phyloP scores from a whole-genome alignment of 305 asterid species.

The Fraxinus sp. region DNA sequence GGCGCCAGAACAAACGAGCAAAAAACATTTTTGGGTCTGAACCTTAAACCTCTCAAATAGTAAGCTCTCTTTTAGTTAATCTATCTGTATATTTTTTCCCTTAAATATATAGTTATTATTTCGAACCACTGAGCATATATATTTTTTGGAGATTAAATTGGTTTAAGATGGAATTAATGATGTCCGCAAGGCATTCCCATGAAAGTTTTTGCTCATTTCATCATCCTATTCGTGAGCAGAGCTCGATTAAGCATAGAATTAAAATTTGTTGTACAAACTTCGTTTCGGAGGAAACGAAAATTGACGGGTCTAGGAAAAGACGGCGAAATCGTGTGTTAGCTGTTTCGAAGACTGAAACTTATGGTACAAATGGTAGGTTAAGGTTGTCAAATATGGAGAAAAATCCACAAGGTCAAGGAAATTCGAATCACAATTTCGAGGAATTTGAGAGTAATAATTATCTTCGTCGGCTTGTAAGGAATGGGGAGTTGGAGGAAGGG shows the following conservation, averaged over 20 bases:
- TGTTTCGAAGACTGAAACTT: slow-evolving; percentile 43
- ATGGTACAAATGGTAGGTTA: slow-evolving; percentile 44
- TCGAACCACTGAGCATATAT: not conserved
- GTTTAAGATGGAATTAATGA: slow-evolving; percentile 51
- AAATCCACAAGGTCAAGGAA: slow-evolving; percentile 30
- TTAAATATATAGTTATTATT: not conserved
- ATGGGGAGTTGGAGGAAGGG: slow-evolving; percentile 73
- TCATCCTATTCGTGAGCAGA: slow-evolving; percentile 23
- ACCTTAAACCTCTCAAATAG: not conserved
- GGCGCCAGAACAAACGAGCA: not conserved
- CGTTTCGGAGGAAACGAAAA: slow-evolving; percentile 31
- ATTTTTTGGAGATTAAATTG: not conserved
- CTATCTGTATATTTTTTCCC: not conserved
- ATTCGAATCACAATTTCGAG: slow-evolving; percentile 47
- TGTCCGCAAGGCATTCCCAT: slow-evolving; percentile 53
- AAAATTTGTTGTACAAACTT: slow-evolving; percentile 23
- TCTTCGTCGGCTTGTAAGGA: slow-evolving; percentile 65
- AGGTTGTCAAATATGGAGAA: slow-evolving; percentile 37
- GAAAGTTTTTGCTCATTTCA: slow-evolving; percentile 47
- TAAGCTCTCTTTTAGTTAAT: not conserved
- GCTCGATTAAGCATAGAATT: slow-evolving; percentile 26
- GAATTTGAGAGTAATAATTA: slow-evolving; percentile 71
- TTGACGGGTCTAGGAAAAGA: slow-evolving; percentile 16
- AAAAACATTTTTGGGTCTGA: not conserved
- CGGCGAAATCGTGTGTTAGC: slow-evolving; percentile 41